Evolutionary conservation across 108 stramenopile genomes (phyloP).

Genomic region (Nannochloropsis gaditana): DNA sequence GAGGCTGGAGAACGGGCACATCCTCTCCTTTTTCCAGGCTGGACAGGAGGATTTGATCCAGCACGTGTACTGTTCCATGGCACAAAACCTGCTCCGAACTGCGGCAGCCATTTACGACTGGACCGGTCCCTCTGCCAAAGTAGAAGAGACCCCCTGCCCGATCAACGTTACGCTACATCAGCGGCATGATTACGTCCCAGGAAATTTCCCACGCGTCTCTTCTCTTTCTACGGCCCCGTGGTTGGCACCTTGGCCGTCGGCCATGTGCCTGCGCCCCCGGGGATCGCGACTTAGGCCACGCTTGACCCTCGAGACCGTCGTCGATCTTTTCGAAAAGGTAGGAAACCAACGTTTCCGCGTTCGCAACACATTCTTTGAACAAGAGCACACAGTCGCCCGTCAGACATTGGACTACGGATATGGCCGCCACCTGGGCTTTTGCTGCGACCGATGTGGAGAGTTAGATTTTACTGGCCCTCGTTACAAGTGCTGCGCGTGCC

Average conservation of each 20-base stretch:
- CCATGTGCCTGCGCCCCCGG: neutral
- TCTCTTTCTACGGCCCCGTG: neutral
- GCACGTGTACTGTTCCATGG: neutral
- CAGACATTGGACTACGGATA: neutral
- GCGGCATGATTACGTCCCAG: too few relatives aligned
- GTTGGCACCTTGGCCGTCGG: neutral
- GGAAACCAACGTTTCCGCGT: slow-evolving; percentile 3
- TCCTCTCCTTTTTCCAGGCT: neutral
- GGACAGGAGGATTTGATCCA: neutral
- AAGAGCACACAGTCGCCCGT: neutral
- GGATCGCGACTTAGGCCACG: neutral
- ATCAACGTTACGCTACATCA: neutral
- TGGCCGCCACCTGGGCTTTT: neutral
- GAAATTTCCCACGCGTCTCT: neutral
- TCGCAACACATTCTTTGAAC: slow-evolving; percentile 1
- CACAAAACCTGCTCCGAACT: neutral
- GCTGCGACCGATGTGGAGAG: neutral
- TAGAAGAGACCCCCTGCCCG: neutral
- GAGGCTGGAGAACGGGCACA: neutral
- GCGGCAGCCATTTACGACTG: neutral
- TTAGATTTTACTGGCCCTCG: neutral
- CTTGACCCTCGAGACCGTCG: neutral
- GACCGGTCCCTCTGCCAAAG: neutral
- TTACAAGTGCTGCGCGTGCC: neutral
- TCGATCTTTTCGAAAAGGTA: neutral